phyloP scores from a whole-genome alignment of 1,284 basidiomycete species.

The Pseudozyma tsukubaensis region DNA sequence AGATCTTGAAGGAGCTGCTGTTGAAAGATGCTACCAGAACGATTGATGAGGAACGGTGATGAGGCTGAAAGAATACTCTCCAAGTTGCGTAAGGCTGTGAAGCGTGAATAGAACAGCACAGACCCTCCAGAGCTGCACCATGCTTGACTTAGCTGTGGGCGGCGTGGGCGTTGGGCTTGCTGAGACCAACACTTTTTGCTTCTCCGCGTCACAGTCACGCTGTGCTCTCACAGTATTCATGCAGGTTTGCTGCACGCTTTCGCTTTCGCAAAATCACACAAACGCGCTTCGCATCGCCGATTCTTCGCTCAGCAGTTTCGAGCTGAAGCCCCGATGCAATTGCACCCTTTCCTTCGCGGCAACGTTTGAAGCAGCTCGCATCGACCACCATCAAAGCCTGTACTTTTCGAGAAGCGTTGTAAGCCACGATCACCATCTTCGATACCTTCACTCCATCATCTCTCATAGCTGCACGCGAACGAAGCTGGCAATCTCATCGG shows the following conservation, averaged over 20 bases:
- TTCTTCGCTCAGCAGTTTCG: not conserved
- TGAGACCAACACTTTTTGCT: conserved; percentile 36
- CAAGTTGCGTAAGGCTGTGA: not conserved
- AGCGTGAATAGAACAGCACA: conserved; percentile 25
- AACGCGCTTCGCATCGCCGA: conserved; percentile 15
- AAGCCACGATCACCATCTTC: too few relatives aligned
- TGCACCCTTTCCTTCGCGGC: not conserved
- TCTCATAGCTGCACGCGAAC: too few relatives aligned
- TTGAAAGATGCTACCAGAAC: not conserved
- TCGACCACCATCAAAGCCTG: too few relatives aligned
- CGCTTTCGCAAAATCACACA: conserved; percentile 9
- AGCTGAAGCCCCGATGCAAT: not conserved
- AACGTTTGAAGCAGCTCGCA: not conserved
- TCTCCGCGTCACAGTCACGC: conserved; percentile 2
- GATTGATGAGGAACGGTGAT: not conserved
- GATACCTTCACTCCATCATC: too few relatives aligned
- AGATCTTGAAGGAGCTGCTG: not conserved
- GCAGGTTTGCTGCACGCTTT: not conserved
- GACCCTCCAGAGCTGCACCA: conserved; percentile 17
- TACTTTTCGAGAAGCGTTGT: too few relatives aligned
- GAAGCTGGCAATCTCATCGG: too few relatives aligned
- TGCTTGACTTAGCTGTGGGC: conserved; percentile 1
- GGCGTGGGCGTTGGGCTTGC: conserved; percentile 4
- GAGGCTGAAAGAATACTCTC: not conserved
- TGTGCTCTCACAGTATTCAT: not conserved